A percentile compares a stretch with the other conserved stretches of the same genome.
Conservation (phyloP, 176 grass and related monocot genomes). For the Carex littledalei region DNA sequence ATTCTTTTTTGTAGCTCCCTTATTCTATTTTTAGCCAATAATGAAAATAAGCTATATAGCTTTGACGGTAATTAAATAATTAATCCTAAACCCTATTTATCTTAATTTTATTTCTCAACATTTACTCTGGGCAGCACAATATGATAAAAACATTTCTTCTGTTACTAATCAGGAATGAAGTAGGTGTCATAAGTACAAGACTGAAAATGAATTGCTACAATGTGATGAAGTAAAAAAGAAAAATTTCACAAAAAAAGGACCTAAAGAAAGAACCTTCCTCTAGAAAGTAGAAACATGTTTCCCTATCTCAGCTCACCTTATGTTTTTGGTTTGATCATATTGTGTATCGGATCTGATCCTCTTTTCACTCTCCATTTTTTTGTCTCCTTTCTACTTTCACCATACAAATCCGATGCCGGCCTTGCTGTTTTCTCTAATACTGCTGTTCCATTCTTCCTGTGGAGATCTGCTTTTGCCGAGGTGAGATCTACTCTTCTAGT, state of each 20-base stretch:
- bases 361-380: conserved; percentile 25
- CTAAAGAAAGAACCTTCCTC: neutral
- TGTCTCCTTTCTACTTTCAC: conserved; percentile 17
- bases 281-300: neutral
- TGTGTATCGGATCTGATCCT: conserved; percentile 32
- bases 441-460: conserved; percentile 1
- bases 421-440: neutral
- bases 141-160: neutral
- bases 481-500: conserved; percentile 4
- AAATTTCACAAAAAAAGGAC: neutral
- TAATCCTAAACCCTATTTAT: no score
- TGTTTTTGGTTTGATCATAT: conserved; percentile 25
- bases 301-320: neutral
- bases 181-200: conserved; percentile 2
- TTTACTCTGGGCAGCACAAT: neutral
- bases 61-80: no score
- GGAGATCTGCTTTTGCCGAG: conserved; percentile 10
- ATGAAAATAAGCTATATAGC: no score
- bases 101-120: no score
- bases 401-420: neutral
- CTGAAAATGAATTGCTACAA: neutral
- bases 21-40: no score
- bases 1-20: no score
- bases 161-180: neutral
- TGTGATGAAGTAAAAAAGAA: neutral